A percentile compares a stretch with the other conserved stretches of the same genome.
Evolutionary conservation across 23 red algal species (phyloP).

Genomic region (Gracilaria domingensis): DNA sequence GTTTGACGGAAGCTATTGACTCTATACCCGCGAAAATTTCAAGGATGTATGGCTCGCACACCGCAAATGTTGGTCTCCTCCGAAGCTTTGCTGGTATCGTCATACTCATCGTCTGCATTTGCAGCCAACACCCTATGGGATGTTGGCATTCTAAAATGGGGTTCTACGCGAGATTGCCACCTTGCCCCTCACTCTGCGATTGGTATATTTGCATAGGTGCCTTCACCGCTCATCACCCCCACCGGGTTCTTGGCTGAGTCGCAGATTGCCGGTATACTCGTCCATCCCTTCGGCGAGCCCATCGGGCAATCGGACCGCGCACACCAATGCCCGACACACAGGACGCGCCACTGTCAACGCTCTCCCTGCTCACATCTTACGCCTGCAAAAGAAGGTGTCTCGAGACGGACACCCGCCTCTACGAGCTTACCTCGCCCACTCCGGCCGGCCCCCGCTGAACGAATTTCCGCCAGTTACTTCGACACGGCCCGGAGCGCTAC

Average conservation of each 20-base stretch:
- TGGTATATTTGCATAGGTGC: background rate
- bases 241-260: background rate
- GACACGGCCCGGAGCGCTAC: background rate
- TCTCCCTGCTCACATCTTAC: background rate
- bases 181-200: no score
- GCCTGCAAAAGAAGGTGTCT: background rate
- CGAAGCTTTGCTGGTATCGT: background rate
- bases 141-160: background rate
- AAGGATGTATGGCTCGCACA: constrained; percentile 32
- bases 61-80: constrained; percentile 30
- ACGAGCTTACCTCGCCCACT: background rate
- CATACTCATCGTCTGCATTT: background rate
- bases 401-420: background rate
- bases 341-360: background rate
- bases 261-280: background rate
- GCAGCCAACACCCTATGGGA: background rate
- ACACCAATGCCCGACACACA: background rate
- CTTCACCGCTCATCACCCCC: background rate
- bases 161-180: background rate
- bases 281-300: background rate
- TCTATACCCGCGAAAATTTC: background rate
- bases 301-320: background rate
- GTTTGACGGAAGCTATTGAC: background rate
- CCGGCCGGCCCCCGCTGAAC: no score
- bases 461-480: constrained; percentile 31